Evolutionary conservation across 805 yeast genomes (phyloP), one percentile per base, ranked within the genome.

Genomic region (Pichia membranifaciens): DNA sequence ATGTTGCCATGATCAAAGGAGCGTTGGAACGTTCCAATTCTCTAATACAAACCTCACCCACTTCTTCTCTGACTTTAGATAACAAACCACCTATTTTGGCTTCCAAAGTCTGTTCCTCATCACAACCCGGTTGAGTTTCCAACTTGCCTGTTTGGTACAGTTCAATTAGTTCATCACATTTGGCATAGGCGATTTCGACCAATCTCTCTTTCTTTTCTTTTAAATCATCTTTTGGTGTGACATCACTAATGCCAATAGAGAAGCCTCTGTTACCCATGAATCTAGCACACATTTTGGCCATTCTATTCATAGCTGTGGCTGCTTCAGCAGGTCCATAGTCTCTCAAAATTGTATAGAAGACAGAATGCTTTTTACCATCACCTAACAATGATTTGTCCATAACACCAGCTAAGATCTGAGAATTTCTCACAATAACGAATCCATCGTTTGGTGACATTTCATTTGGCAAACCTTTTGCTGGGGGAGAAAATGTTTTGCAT

Each of bases 401-500:
- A 29, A 87, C 88, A 54, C 99, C 99, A 57, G 91, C 76, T 56
- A 93, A 72, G 44, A 93, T 79, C 56, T 88, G 77, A 1, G 97
- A 88, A 17, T 95, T 96, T 59, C 97, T 74, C 48, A 93, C 87
- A 45, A 95, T 69, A 29, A 91, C 95, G 58, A 75, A 95, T 8
- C 99, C 97, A 66, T 93, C 99, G 64, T 93, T 93, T 40, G 95
- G 96, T 5, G 97, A 88, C 98, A 93, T 90, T 65, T 93, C 99
- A 56, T 75, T 82, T 4, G 96, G 93, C 51, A 75, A 72, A 3
- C 86, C 83, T 28, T 72, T 65, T 31, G 69, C 67, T 3, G 98
- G 98, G 1, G 96, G 87, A 18, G 72, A 72, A 61, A 76, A 93
- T 0, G 96, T 89, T 65, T 93, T 93, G 66, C 87, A 87, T 62